phyloP scores from a whole-genome alignment of 331 rosid species.

The Ulmus americana region DNA sequence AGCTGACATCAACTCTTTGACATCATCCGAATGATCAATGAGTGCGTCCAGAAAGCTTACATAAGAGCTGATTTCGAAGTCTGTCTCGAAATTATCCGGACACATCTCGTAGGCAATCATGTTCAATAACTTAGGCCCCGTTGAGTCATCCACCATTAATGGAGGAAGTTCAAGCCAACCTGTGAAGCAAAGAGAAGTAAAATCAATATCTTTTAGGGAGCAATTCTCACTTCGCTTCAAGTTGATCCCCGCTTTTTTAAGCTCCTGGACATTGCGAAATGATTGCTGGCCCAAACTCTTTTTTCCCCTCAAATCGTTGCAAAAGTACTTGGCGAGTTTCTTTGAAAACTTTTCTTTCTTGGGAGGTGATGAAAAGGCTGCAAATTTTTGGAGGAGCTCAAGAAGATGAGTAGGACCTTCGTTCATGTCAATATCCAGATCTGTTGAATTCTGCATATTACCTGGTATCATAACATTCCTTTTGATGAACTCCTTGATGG shows the following conservation, averaged over 20 bases:
- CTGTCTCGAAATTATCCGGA: neutral
- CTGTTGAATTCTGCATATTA: fast-evolving
- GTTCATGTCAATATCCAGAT: no score
- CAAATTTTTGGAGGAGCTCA: no score
- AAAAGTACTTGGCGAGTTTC: no score
- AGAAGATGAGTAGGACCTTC: no score
- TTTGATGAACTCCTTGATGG: no score
- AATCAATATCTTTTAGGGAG: neutral
- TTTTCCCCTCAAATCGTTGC: no score
- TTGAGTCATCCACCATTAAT: no score
- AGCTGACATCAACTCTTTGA: slow-evolving; percentile 6
- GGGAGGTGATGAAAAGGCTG: fast-evolving
- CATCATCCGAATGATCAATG: slow-evolving; percentile 10
- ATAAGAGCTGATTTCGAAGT: slow-evolving; percentile 14
- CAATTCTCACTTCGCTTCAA: neutral
- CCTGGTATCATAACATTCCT: no score
- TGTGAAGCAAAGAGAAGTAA: neutral
- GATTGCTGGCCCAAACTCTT: fast-evolving
- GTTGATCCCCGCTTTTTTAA: neutral
- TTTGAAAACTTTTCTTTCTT: no score
- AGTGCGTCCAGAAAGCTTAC: slow-evolving; percentile 19
- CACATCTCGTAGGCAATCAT: neutral
- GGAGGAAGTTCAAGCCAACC: no score
- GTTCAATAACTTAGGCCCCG: neutral
- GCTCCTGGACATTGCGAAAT: neutral